phyloP scores from a whole-genome alignment of 768 basidiomycete species.

The Kwoniella botswanensis region DNA sequence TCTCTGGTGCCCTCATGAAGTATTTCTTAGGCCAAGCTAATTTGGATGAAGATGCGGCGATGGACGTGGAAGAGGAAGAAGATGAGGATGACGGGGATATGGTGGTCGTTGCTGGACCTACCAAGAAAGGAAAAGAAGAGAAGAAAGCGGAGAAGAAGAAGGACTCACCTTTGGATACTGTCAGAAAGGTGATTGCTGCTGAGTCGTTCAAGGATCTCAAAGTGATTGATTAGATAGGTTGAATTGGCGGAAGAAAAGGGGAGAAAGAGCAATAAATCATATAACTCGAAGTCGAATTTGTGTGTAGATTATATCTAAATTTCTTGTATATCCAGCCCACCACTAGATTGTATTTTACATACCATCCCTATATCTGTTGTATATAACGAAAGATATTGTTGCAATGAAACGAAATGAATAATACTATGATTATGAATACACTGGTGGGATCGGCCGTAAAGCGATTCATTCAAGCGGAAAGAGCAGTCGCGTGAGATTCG shows the following conservation, averaged over 20 bases:
- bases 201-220: slow-evolving; percentile 31
- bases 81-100: slow-evolving; percentile 22
- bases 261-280: neutral
- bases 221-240: slow-evolving; percentile 29
- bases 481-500: slow-evolving; percentile 12
- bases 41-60: slow-evolving; percentile 22
- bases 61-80: slow-evolving; percentile 17
- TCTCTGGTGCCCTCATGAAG: slow-evolving; percentile 72
- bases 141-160: slow-evolving; percentile 28
- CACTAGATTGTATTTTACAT: neutral
- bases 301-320: neutral
- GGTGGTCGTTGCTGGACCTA: neutral
- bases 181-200: slow-evolving; percentile 28
- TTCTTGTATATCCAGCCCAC: neutral
- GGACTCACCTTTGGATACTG: slow-evolving; percentile 28
- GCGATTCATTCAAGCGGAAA: neutral
- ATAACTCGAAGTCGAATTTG: too few species aligned
- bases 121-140: neutral
- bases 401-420: neutral
- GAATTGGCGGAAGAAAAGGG: neutral
- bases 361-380: neutral
- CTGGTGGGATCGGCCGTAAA: neutral
- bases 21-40: slow-evolving; percentile 65
- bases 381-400: slow-evolving; percentile 1
- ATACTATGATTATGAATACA: neutral